Evolutionary conservation across 805 yeast species (phyloP).

Genomic region (Zygosaccharomyces kombuchaensis): DNA sequence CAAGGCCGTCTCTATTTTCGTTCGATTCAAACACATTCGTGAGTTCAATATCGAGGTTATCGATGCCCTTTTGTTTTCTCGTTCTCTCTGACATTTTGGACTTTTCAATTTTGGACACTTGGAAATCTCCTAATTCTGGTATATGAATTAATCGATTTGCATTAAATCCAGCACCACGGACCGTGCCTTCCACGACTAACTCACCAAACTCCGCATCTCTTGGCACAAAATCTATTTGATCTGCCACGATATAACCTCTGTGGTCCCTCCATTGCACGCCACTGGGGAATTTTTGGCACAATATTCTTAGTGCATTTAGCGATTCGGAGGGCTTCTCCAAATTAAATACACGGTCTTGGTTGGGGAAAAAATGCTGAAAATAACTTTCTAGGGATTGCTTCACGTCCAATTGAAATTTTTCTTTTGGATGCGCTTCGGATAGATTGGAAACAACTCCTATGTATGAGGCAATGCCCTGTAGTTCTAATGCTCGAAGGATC

Average conservation of each 20-base stretch:
- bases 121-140: constrained; percentile 88
- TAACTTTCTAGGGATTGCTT: constrained; percentile 60
- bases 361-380: constrained; percentile 74
- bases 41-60: constrained; percentile 18
- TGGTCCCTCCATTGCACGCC: constrained; percentile 87
- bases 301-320: constrained; percentile 61
- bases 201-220: constrained; percentile 30
- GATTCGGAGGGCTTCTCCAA: constrained; percentile 66
- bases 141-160: constrained; percentile 76
- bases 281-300: constrained; percentile 85
- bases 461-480: constrained; percentile 86
- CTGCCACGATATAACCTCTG: constrained; percentile 85
- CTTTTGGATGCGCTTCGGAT: constrained; percentile 60
- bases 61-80: constrained; percentile 23
- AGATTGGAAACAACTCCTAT: constrained; percentile 76
- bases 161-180: constrained; percentile 81
- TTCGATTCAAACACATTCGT: constrained; percentile 32
- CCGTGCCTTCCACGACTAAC: constrained; percentile 71
- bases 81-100: constrained; percentile 32
- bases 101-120: constrained; percentile 62
- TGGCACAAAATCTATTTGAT: constrained; percentile 41
- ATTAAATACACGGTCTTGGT: constrained; percentile 70
- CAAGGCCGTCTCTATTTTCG: constrained; percentile 52
- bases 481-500: constrained; percentile 77
- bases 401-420: constrained; percentile 69